Conservation (phyloP, 2,329 filamentous ascomycete genomes). For the Zasmidium cellare region DNA sequence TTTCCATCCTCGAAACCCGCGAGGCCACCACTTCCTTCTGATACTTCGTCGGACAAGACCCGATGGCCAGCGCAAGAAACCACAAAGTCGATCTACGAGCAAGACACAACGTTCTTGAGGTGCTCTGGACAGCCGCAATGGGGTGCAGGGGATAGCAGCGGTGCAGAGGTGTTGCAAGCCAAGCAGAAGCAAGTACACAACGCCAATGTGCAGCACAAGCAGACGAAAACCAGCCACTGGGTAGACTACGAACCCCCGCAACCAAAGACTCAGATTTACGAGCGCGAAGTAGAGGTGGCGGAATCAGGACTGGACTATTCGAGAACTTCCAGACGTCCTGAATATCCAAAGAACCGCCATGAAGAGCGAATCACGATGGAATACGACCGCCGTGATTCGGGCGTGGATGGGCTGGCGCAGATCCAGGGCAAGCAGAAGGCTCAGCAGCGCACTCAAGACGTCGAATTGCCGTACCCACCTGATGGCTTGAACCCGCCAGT, state of each 20-base stretch:
- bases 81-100: neutral
- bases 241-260: neutral
- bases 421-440: neutral
- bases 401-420: neutral
- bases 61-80: constrained; percentile 9
- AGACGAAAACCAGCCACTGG: neutral
- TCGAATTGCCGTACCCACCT: constrained; percentile 4
- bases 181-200: neutral
- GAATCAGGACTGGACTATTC: neutral
- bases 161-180: neutral
- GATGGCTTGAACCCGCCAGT: constrained; percentile 3
- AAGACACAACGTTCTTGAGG: neutral
- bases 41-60: constrained; percentile 14
- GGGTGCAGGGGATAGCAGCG: neutral
- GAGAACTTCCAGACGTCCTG: neutral
- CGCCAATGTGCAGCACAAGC: neutral
- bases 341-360: neutral
- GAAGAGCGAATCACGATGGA: neutral
- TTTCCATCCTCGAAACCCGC: neutral
- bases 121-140: neutral
- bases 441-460: neutral
- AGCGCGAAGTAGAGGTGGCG: neutral
- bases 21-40: neutral
- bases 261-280: neutral
- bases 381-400: neutral